Conservation (phyloP, 2,329 filamentous ascomycete species). For the Trichoderma sp. region DNA sequence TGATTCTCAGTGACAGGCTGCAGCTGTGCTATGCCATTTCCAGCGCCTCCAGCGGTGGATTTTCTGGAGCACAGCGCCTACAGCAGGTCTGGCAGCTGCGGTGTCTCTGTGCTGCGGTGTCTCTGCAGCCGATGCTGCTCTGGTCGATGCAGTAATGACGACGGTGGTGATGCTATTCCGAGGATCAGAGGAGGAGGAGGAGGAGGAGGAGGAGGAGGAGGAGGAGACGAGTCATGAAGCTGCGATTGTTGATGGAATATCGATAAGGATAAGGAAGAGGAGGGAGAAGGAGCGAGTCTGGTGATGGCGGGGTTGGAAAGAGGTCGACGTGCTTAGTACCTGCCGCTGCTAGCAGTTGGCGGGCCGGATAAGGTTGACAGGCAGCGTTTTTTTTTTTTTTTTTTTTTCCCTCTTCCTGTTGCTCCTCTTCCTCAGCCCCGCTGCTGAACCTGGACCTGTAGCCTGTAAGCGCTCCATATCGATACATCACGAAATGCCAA, state of each 20-base stretch:
- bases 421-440: background rate
- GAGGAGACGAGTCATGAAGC: background rate
- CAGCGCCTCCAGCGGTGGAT: background rate
- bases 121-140: background rate
- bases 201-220: background rate
- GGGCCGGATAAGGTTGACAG: background rate
- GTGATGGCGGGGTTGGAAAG: conserved; percentile 8
- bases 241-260: background rate
- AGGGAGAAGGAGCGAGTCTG: background rate
- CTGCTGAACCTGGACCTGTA: background rate
- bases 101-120: background rate
- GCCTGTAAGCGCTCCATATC: background rate
- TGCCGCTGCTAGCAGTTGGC: background rate
- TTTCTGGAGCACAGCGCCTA: conserved; percentile 13
- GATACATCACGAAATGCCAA: background rate
- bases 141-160: background rate
- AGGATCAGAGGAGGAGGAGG: background rate
- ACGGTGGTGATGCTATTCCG: background rate
- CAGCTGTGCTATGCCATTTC: conserved; percentile 18
- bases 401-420: background rate
- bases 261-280: background rate
- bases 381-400: background rate
- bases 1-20: conserved; percentile 19
- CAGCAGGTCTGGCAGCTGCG: conserved; percentile 1
- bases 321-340: background rate